Base-by-base conservation (phyloP, 345 rosid species). In the Gossypium ekmanianum region DNA sequence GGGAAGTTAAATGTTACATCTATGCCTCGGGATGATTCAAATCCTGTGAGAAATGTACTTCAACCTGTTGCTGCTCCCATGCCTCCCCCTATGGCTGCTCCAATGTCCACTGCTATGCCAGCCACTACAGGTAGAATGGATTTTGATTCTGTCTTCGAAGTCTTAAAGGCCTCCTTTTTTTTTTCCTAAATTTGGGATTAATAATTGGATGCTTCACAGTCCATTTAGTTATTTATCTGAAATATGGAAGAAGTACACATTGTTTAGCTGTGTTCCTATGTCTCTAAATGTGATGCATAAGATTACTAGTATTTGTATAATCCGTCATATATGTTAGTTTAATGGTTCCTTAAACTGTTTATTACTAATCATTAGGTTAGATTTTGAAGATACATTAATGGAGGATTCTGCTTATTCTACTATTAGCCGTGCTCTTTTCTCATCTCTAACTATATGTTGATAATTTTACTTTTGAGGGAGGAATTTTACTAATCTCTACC, bases 1-100 rank as follows among this genome's bases (percentile, higher is more conserved):
- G 94, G 85, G 73, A 96, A 96, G 83, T 86, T 96, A 72, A 84
- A 85, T 80, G 87, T 89, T 69, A 78, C 94, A 61, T 90, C 92
- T 67, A 76, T 87, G 90, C 84, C 84, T 3, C 87, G 87, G 65
- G 93, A 88, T 55, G 98, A 89, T 81, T 58, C 84, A 43, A 78
- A 84, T 78, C 88, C 84, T 45, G 81, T 82, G 74, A 93, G 88
- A 82, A 87, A 78, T 83, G 83, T 81, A 72, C 80, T 86, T 81
- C 95, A 87, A 68, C 88, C 91, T 27, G 77, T 78, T 68, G 87
- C 92, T 75, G 79, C 77, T 84, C 81, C 92, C 24, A 76, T 88
- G 71, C 78, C 91, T 72, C 74, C 85, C 44, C 83, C 88, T 64
- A 24, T 85, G 72, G 52, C 91, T 82, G 83, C 87, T 79, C 80